Conservation (phyloP, 441 rosid genomes). For the Erodium moschatum region DNA sequence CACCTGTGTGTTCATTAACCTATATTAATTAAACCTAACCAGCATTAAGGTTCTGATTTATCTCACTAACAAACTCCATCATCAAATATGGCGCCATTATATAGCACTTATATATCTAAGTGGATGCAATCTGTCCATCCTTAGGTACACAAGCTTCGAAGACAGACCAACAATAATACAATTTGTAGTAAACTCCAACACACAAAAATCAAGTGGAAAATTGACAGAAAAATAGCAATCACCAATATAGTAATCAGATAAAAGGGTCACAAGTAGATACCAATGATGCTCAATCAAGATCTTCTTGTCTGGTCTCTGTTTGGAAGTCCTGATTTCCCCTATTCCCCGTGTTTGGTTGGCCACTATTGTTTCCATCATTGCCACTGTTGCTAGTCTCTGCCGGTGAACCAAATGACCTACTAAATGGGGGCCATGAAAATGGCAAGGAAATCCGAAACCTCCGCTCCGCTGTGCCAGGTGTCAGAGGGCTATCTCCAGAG, state of each 20-base stretch:
- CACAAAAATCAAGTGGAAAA: no score
- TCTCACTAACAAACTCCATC: neutral
- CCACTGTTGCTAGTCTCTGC: slow-evolving; percentile 29
- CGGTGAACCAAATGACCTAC: slow-evolving; percentile 18
- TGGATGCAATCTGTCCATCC: neutral
- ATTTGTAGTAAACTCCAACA: neutral
- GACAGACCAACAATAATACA: neutral
- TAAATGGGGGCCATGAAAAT: slow-evolving; percentile 19
- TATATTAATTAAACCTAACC: neutral
- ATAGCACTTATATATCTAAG: no score
- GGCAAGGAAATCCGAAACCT: slow-evolving; percentile 46
- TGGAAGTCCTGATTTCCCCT: slow-evolving; percentile 8
- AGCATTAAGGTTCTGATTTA: neutral
- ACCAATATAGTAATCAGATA: neutral
- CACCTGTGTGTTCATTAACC: neutral
- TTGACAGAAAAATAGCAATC: neutral
- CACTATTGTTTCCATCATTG: slow-evolving; percentile 23
- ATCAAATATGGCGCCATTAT: neutral
- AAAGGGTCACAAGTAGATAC: slow-evolving; percentile 15
- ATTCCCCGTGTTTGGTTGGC: slow-evolving; percentile 27
- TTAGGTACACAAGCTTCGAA: neutral
- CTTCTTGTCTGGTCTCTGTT: slow-evolving; percentile 35
- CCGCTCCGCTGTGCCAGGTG: slow-evolving; percentile 26
- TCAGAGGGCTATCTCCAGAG: slow-evolving; percentile 19
- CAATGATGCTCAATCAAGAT: slow-evolving; percentile 36